Percentiles rank a stretch among this genome's conserved stretches.
phyloP scores from a whole-genome alignment of 176 grass and related monocot species.

The Sorghum bicolor region DNA sequence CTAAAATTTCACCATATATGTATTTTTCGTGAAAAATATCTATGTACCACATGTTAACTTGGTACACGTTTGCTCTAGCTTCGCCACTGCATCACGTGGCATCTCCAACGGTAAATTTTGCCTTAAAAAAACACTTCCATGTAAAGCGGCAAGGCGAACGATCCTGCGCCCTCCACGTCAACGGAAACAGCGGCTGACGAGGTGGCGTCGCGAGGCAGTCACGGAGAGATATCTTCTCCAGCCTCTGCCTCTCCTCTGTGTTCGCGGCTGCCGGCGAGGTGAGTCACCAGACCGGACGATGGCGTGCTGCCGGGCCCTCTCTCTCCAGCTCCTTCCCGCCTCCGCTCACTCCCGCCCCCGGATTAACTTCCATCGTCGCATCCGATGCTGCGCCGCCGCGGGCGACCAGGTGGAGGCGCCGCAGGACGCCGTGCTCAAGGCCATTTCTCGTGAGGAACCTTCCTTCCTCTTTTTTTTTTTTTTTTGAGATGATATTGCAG shows the following conservation, averaged over 20 bases:
- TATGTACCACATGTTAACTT: no score
- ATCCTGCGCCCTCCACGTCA: background rate
- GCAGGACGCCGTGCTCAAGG: conserved; percentile 75
- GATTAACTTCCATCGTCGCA: background rate
- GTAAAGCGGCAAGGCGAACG: background rate
- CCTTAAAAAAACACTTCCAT: no score
- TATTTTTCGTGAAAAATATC: no score
- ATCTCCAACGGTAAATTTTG: no score
- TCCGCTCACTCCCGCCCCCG: background rate
- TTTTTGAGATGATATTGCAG: background rate
- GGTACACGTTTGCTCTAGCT: no score
- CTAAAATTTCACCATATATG: no score
- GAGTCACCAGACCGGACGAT: background rate
- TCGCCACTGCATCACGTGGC: no score
- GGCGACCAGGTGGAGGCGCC: conserved; percentile 49
- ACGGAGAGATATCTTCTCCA: background rate
- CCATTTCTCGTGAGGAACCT: conserved; percentile 56
- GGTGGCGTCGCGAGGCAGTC: no score
- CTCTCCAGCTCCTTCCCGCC: conserved; percentile 12
- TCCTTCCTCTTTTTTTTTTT: background rate
- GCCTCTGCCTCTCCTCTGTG: background rate
- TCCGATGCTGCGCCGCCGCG: conserved; percentile 34
- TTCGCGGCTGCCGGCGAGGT: background rate
- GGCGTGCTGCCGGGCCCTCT: conserved; percentile 26
- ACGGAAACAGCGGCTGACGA: background rate